These are phyloP conservation scores for Ceratocystis variospora DNA, from an alignment of 2,329 filamentous ascomycete genomes.

Conservation along the genomic window DNA sequence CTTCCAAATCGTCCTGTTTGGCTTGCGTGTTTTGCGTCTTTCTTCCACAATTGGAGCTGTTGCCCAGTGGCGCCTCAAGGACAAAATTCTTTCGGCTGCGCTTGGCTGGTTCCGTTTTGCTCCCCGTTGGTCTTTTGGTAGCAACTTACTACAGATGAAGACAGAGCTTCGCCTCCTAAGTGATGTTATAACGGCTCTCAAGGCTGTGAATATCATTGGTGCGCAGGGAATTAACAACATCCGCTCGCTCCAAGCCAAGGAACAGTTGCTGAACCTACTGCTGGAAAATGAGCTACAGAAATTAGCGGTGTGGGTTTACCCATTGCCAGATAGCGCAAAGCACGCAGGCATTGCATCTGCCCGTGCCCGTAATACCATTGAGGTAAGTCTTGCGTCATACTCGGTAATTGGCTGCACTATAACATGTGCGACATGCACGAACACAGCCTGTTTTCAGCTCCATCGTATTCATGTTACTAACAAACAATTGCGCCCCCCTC, in stretches of 20 bases:
- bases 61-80: conserved; percentile 71
- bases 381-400: conserved; percentile 19
- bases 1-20: conserved; percentile 75
- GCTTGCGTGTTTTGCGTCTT: conserved; percentile 60
- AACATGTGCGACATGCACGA: neutral
- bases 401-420: neutral
- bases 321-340: conserved; percentile 44
- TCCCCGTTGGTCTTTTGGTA: conserved; percentile 88
- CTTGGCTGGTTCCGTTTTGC: conserved; percentile 77
- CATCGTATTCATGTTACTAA: neutral
- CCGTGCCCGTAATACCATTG: conserved; percentile 22
- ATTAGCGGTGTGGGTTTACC: conserved; percentile 79
- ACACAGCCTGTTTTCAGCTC: neutral
- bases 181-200: conserved; percentile 58
- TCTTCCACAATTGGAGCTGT: conserved; percentile 51
- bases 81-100: conserved; percentile 72
- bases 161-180: conserved; percentile 72
- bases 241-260: conserved; percentile 60
- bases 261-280: conserved; percentile 66
- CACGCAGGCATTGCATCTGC: conserved; percentile 20
- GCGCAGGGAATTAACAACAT: conserved; percentile 38
- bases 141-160: conserved; percentile 84
- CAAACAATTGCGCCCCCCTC: too few relatives aligned
- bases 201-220: conserved; percentile 48
- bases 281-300: conserved; percentile 74